These are phyloP conservation scores for Spergularia azorica DNA, from an alignment of 179 eudicot genomes.

Conservation along the genomic window DNA sequence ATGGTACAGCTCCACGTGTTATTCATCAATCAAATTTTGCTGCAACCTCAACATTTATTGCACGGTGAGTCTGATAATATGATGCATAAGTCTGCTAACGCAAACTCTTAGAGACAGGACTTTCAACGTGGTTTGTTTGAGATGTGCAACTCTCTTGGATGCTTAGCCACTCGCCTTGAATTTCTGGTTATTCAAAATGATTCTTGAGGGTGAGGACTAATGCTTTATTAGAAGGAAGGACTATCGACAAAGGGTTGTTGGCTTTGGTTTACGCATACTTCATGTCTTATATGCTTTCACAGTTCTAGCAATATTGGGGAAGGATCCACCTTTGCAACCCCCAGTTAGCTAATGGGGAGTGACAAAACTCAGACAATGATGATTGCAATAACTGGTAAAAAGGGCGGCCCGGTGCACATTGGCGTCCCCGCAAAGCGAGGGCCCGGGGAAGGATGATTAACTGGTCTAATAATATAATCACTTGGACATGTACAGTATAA, in stretches of 20 bases:
- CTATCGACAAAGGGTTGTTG: not conserved
- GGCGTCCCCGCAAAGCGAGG: too few species aligned
- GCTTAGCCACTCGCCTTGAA: not conserved
- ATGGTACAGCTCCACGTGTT: conserved; percentile 86
- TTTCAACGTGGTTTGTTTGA: not conserved
- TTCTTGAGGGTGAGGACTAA: not conserved
- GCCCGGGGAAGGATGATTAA: too few species aligned
- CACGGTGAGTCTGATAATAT: conserved; percentile 55
- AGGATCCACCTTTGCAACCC: not conserved
- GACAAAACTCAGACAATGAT: not conserved
- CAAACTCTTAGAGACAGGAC: not conserved
- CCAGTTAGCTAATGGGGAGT: not conserved
- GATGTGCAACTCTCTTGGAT: not conserved
- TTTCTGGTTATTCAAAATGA: not conserved
- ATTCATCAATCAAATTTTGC: conserved; percentile 96
- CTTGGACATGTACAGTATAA: not conserved
- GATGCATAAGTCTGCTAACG: not conserved
- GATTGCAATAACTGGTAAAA: not conserved
- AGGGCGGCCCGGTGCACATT: too few species aligned
- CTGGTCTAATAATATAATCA: not conserved
- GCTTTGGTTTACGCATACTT: not conserved
- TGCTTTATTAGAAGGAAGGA: not conserved
- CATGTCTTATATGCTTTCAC: not conserved
- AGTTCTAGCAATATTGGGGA: not conserved
- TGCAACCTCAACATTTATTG: conserved; percentile 89